These are phyloP conservation scores for Globisporangium orthogonon DNA, from an alignment of 352 stramenopile species.

Conservation along the genomic window DNA sequence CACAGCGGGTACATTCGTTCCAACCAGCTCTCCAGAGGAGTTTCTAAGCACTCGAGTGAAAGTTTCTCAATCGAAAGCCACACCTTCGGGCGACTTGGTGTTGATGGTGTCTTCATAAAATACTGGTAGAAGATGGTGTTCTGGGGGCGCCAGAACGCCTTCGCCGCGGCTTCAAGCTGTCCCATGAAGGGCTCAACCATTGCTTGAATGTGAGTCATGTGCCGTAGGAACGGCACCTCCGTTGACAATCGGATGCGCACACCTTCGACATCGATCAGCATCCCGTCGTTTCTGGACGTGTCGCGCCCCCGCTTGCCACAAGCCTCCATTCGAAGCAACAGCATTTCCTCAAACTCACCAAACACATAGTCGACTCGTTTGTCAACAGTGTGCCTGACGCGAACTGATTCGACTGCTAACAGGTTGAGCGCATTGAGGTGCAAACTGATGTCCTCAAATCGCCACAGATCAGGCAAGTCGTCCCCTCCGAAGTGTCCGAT, in stretches of 20 bases:
- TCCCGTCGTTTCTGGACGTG: slow-evolving; percentile 28
- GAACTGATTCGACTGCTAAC: slow-evolving; percentile 25
- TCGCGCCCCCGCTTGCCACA: slow-evolving; percentile 16
- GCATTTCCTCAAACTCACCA: slow-evolving; percentile 64
- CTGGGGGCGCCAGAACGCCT: slow-evolving; percentile 54
- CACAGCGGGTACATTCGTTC: slow-evolving; percentile 64
- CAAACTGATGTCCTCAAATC: slow-evolving; percentile 42
- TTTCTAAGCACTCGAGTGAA: slow-evolving; percentile 36
- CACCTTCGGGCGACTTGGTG: slow-evolving; percentile 23
- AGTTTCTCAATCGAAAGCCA: slow-evolving; percentile 50
- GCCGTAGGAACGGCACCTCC: slow-evolving; percentile 27
- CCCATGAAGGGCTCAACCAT: slow-evolving; percentile 26
- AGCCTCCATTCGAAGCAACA: slow-evolving; percentile 30
- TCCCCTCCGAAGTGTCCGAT: slow-evolving; percentile 55
- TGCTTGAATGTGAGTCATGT: slow-evolving; percentile 20
- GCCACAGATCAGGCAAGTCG: slow-evolving; percentile 69
- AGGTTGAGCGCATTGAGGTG: slow-evolving; percentile 36
- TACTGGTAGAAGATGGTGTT: slow-evolving; percentile 52
- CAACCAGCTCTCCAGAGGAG: slow-evolving; percentile 58
- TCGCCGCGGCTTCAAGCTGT: slow-evolving; percentile 17
- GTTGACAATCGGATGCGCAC: slow-evolving; percentile 28
- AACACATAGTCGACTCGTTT: slow-evolving; percentile 51
- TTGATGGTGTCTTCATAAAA: slow-evolving; percentile 40
- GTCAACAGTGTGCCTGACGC: slow-evolving; percentile 42
- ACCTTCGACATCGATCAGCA: slow-evolving; percentile 48